Percentiles rank a stretch among this genome's conserved stretches.
phyloP scores from a whole-genome alignment of 345 rosid species.

The Lumnitzera racemosa region DNA sequence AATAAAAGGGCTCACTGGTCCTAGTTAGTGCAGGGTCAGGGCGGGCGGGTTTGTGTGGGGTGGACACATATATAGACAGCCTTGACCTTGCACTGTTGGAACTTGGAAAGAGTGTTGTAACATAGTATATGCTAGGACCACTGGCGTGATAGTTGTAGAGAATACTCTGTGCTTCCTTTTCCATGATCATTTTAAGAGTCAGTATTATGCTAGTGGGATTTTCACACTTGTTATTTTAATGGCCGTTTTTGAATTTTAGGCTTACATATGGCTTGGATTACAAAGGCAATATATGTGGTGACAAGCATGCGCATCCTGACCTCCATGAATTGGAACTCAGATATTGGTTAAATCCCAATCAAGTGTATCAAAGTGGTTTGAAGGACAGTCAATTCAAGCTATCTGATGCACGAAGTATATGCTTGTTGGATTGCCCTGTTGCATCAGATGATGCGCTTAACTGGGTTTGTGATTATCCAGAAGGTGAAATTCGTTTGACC shows the following conservation, averaged over 20 bases:
- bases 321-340: constrained; percentile 73
- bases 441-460: constrained; percentile 71
- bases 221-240: constrained; percentile 1
- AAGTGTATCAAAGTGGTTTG: constrained; percentile 87
- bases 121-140: too few species aligned
- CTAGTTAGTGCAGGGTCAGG: too few species aligned
- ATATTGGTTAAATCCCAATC: constrained; percentile 93
- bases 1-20: too few species aligned
- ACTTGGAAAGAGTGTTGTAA: too few species aligned
- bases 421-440: constrained; percentile 82
- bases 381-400: too few species aligned
- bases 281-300: constrained; percentile 93
- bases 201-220: neutral
- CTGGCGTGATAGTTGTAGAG: too few species aligned
- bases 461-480: constrained; percentile 99
- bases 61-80: too few species aligned
- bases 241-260: constrained; percentile 33
- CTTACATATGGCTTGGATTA: constrained; percentile 95
- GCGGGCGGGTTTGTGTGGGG: too few species aligned
- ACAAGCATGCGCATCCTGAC: constrained; percentile 62
- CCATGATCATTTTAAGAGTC: too few species aligned
- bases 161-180: too few species aligned
- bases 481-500: constrained; percentile 78
- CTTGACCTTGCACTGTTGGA: too few species aligned
- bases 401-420: constrained; percentile 75